Evolutionary conservation across 202 grass and related monocot species (phyloP).

Genomic region (Elaeis oleifera): DNA sequence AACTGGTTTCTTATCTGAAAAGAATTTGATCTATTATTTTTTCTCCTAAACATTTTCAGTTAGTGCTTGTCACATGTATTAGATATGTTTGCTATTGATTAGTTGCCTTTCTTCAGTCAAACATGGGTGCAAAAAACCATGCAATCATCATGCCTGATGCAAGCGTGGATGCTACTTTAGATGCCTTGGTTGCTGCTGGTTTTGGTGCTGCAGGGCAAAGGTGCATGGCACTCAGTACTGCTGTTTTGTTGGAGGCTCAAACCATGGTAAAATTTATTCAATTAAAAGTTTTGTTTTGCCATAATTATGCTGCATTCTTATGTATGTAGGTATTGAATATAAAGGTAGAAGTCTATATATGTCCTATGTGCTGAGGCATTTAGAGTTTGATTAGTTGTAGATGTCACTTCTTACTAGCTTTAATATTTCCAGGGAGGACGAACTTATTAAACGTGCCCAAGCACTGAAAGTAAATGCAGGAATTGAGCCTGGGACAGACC

Average conservation of each 20-base stretch:
- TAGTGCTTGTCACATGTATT: not conserved
- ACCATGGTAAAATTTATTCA: conserved; percentile 55
- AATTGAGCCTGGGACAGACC: conserved; percentile 57
- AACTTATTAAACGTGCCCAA: conserved; percentile 53
- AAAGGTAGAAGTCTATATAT: no score
- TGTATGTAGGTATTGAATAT: no score
- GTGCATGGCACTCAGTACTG: conserved; percentile 98
- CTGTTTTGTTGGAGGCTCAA: conserved; percentile 87
- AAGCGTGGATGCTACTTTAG: conserved; percentile 69
- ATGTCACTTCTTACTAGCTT: not conserved
- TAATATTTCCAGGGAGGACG: conserved; percentile 60
- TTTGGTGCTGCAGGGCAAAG: conserved; percentile 97
- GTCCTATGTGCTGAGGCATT: no score
- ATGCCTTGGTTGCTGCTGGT: conserved; percentile 86
- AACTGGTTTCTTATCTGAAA: conserved; percentile 7
- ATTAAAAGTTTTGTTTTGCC: no score
- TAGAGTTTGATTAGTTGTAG: not conserved
- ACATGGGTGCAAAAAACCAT: conserved; percentile 99
- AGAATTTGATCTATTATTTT: not conserved
- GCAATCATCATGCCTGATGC: conserved; percentile 90
- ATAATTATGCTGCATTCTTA: not conserved
- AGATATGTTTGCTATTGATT: conserved; percentile 11
- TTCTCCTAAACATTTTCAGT: not conserved
- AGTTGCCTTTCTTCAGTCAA: conserved; percentile 49
- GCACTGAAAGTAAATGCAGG: conserved; percentile 69